These are phyloP conservation scores for Pestalotiopsis sp. DNA, from an alignment of 2,329 filamentous ascomycete species.

Conservation along the genomic window DNA sequence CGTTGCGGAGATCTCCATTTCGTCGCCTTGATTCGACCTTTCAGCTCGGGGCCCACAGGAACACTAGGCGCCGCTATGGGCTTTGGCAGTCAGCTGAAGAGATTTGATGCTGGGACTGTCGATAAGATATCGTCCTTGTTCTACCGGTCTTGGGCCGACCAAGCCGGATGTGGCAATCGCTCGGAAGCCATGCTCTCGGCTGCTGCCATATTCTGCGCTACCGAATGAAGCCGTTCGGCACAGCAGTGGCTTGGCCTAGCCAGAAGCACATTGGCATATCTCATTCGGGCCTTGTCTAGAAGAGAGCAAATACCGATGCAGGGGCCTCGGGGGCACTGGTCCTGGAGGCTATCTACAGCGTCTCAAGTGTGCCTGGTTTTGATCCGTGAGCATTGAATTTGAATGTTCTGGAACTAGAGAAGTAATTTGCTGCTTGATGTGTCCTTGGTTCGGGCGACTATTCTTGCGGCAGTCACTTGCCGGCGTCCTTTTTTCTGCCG, in stretches of 20 bases:
- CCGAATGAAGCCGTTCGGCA: neutral
- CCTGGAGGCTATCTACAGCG: neutral
- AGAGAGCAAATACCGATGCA: neutral
- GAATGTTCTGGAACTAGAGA: neutral
- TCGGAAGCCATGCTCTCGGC: neutral
- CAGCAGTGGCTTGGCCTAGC: neutral
- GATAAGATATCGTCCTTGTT: neutral
- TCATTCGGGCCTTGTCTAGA: neutral
- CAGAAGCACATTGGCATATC: neutral
- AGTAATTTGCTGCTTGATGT: neutral
- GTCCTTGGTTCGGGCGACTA: neutral
- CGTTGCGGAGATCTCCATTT: constrained; percentile 8
- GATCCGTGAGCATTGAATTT: neutral
- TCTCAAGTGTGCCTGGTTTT: neutral
- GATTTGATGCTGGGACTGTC: neutral
- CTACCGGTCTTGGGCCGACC: neutral
- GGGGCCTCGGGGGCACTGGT: neutral
- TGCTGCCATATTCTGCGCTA: neutral
- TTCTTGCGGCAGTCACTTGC: neutral
- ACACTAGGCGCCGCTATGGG: neutral
- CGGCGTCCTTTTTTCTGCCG: neutral
- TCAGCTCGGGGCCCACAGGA: neutral
- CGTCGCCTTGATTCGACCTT: constrained; percentile 4
- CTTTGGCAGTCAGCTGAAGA: neutral
- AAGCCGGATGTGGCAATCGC: neutral